Conservation (phyloP, 768 basidiomycete genomes). For the Erythrobasidium yunnanense region DNA sequence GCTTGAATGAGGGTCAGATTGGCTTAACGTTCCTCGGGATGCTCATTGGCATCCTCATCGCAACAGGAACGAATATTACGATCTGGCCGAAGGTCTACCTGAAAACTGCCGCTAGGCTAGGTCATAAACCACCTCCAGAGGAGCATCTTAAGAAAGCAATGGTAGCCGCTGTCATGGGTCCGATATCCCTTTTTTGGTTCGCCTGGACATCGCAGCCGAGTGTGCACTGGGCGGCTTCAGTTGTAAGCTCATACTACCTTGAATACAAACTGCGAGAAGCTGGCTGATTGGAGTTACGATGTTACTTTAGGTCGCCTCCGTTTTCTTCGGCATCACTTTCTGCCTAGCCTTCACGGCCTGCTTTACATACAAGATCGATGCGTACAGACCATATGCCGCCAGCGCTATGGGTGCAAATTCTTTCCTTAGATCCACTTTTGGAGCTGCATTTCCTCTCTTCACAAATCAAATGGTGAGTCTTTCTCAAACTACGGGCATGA, state of each 20-base stretch:
- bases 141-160: conserved; percentile 31
- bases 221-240: conserved; percentile 38
- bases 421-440: conserved; percentile 24
- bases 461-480: conserved; percentile 24
- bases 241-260: neutral
- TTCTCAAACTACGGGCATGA: neutral
- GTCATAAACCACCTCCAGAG: conserved; percentile 25
- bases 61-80: neutral
- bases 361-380: conserved; percentile 22
- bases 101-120: conserved; percentile 8
- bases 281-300: too few species aligned
- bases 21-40: conserved; percentile 29
- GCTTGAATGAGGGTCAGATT: conserved; percentile 10
- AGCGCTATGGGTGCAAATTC: conserved; percentile 27
- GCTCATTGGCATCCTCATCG: conserved; percentile 30
- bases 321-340: conserved; percentile 30
- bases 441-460: conserved; percentile 24
- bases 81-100: neutral
- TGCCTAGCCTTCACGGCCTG: neutral
- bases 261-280: too few species aligned
- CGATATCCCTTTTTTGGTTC: conserved; percentile 42
- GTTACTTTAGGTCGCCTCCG: conserved; percentile 18
- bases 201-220: conserved; percentile 39
- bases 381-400: conserved; percentile 24
- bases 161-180: conserved; percentile 37